Base-by-base conservation (phyloP, 2,329 filamentous ascomycete genomes). In the Lachnellula occidentalis region DNA sequence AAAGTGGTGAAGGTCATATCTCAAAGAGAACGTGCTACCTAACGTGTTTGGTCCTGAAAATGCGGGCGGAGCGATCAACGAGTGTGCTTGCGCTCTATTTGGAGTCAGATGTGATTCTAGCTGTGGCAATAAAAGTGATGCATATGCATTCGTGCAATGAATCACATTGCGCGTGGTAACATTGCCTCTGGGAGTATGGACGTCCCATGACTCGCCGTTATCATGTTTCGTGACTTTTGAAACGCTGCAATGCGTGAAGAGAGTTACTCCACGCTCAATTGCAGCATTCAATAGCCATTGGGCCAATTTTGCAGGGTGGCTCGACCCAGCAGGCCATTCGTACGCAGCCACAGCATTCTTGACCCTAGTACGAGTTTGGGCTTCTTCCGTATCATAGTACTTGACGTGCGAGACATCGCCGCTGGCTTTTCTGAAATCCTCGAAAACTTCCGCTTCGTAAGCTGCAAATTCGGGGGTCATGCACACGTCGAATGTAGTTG, bases 311-410 rank as follows among this genome's bases (percentile, higher is more conserved):
- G 75, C 75, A 3, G 76, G 76, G 61, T 78, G 76, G 34, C 69
- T 74, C 3, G 74, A 77, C 3, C 73, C 76, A 14, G 75, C 76
- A 4, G 75, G 73, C 76, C 76, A 78, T 58, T 78, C 75, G 55
- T 78, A 78, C 7, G 76, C 76, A n/a, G 72, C 69, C 11, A 76
- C 51, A 0, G 72, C 72, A 2, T 63, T 64, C 3, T 61, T 48
- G 5, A 77, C 67, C 27, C 71, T 66, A 0, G 74, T 76, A 52
- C 64, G 68, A 7, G 45, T 45, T 46, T 60, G 62, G 3, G 74
- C 74, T 45, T 74, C 71, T n/a, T 71, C 64, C 17, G 70, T 73
- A 34, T 70, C 61, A 51, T 71, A 72, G 53, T 70, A 68, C 41
- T 65, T 69, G 50, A 76, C 67, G 52, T 75, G 72, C 6, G 71